Base-by-base conservation (phyloP, 495 filamentous ascomycete genomes). In the Penicillium psychrofluorescens region DNA sequence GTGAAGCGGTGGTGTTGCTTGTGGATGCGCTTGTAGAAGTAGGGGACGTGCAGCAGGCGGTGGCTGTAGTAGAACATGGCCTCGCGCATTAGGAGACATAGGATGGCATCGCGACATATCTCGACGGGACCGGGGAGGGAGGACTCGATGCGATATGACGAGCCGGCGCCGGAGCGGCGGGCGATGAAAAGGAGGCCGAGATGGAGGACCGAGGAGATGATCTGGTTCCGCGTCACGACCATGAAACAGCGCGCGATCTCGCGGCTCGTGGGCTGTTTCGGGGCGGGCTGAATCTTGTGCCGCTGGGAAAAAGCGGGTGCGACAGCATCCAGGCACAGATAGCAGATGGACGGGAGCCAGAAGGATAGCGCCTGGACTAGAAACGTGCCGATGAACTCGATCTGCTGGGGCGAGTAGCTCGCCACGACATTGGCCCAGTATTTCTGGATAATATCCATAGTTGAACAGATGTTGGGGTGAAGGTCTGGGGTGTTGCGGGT, bases 1-100 rank as follows among this genome's bases (percentile, higher is more conserved):
- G 72, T 79, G 58, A 80, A 81, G 12, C 60, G 53, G 56, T 82
- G 78, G 47, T 82, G 79, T 28, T 61, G 53, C 40, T 77, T 79
- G 61, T 83, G 79, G 38, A 83, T 68, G 7, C 43, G 49, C 15
- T 50, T 52, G 59, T 79, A 81, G 9, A 81, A 41, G 6, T 33
- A 44, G 0, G 66, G 74, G 5, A 58, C 54, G 58, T 86, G 72
- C 28, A 85, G 61, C 29, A 75, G 44, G 27, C 76, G 64, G 55
- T 86, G 76, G 46, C 61, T 44, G 47, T 75, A 75, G 56, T 81
- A 81, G 61, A 81, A 83, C 5, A 72, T 28, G 8, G 66, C 33
- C 51, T 85, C 75, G 49, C 79, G 63, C 43, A 66, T 30, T 30
- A 79, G 45, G 27, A 72, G 36, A 46, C 70, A 66, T 53, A 75